These are phyloP conservation scores for Myrica gale DNA, from an alignment of 306 rosid genomes.

Conservation along the genomic window DNA sequence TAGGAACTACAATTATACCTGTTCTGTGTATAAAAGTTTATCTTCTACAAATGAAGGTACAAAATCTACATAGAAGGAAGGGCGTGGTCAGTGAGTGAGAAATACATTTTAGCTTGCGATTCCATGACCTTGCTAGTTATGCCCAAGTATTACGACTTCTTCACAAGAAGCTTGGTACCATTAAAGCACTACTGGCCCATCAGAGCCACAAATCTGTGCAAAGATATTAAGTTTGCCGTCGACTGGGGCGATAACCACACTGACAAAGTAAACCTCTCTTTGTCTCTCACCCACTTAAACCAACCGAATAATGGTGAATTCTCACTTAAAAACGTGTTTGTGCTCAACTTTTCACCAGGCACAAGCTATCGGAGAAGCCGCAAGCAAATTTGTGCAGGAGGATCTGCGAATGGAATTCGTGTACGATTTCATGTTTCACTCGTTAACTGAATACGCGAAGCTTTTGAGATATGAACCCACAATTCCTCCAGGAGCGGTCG, in stretches of 20 bases:
- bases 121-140: conserved; percentile 49
- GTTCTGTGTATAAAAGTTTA: not conserved
- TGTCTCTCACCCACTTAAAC: too few relatives aligned
- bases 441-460: conserved; percentile 35
- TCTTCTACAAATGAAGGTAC: conserved; percentile 35
- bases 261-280: conserved; percentile 10
- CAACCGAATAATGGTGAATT: too few relatives aligned
- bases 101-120: conserved; percentile 50
- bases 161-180: conserved; percentile 44
- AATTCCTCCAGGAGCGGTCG: conserved; percentile 35
- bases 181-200: conserved; percentile 47
- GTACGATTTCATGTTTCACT: conserved; percentile 52
- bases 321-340: too few relatives aligned
- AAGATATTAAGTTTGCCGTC: conserved; percentile 43
- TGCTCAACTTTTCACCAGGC: not conserved
- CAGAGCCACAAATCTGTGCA: conserved; percentile 30
- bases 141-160: conserved; percentile 46
- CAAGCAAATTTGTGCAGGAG: conserved; percentile 29
- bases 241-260: conserved; percentile 48
- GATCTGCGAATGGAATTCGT: conserved; percentile 45
- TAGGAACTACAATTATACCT: too few relatives aligned
- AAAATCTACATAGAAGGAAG: conserved; percentile 52
- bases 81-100: conserved; percentile 58
- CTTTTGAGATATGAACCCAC: conserved; percentile 43
- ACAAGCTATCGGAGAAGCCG: conserved; percentile 34